Evolutionary conservation across 495 filamentous ascomycete species (phyloP).

Genomic region (Penicillium coprophilum): DNA sequence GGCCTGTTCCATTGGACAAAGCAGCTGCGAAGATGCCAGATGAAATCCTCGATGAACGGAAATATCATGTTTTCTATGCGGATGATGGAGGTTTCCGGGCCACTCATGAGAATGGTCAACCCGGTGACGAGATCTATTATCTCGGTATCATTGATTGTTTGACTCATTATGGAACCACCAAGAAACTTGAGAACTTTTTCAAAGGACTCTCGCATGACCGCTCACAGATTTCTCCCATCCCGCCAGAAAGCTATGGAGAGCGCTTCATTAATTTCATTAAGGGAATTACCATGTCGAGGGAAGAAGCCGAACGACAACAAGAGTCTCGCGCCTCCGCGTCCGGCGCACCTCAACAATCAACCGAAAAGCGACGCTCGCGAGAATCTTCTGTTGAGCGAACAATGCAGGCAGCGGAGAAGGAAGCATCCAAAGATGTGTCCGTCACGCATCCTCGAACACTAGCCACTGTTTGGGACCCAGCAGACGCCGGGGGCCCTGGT

Average conservation of each 20-base stretch:
- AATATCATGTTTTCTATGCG: constrained; percentile 76
- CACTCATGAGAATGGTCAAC: constrained; percentile 83
- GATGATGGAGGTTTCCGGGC: constrained; percentile 94
- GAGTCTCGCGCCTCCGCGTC: constrained; percentile 37
- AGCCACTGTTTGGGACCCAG: constrained; percentile 51
- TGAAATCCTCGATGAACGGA: constrained; percentile 68
- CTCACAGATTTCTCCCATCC: constrained; percentile 88
- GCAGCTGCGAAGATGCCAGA: constrained; percentile 86
- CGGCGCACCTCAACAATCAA: constrained; percentile 17
- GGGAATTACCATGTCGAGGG: constrained; percentile 82
- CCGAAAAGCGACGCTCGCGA: constrained; percentile 36
- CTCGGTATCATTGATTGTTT: constrained; percentile 97
- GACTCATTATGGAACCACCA: constrained; percentile 88
- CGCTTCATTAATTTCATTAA: constrained; percentile 92
- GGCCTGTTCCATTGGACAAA: constrained; percentile 86
- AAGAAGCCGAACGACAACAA: constrained; percentile 69
- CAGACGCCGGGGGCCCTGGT: constrained; percentile 53
- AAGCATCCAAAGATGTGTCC: constrained; percentile 54
- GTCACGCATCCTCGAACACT: constrained; percentile 56
- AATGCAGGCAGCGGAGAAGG: constrained; percentile 48
- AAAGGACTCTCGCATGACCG: constrained; percentile 83
- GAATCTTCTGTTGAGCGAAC: constrained; percentile 48
- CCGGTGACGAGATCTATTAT: constrained; percentile 94
- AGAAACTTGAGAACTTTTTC: constrained; percentile 88
- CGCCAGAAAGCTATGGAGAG: constrained; percentile 87